These are phyloP conservation scores for Hemileccinum impolitum DNA, from an alignment of 768 basidiomycete species.

Conservation along the genomic window DNA sequence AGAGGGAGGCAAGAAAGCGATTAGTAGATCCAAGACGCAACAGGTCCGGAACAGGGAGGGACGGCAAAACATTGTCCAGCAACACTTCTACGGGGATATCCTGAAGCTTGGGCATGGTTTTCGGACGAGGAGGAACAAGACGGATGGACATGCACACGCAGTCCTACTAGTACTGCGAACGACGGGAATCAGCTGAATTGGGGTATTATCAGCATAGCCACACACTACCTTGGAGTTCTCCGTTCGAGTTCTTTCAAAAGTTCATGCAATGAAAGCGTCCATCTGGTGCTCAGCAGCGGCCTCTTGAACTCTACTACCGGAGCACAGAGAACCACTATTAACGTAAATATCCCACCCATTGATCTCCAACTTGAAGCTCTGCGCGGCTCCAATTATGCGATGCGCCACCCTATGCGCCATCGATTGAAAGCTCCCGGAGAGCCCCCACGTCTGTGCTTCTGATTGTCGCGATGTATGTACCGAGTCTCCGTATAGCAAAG, in stretches of 20 bases:
- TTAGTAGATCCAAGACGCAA: slow-evolving; percentile 58
- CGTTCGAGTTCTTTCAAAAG: too few relatives aligned
- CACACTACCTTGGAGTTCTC: neutral
- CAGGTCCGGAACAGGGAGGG: slow-evolving; percentile 52
- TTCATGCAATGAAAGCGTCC: too few relatives aligned
- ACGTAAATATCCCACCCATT: slow-evolving; percentile 7
- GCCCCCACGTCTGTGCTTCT: slow-evolving; percentile 4
- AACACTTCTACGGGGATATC: slow-evolving; percentile 76
- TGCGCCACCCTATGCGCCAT: too few relatives aligned
- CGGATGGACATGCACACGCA: too few relatives aligned
- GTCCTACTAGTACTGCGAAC: neutral
- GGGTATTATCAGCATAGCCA: slow-evolving; percentile 24
- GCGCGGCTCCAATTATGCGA: too few relatives aligned
- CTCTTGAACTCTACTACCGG: too few relatives aligned
- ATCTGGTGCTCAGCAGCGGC: too few relatives aligned
- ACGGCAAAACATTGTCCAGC: slow-evolving; percentile 66
- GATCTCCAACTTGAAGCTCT: too few relatives aligned
- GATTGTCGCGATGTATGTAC: slow-evolving; percentile 5
- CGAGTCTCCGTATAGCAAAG: neutral
- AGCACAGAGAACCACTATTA: neutral
- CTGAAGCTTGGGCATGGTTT: slow-evolving; percentile 38
- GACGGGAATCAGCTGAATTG: slow-evolving; percentile 11
- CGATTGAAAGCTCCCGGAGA: too few relatives aligned
- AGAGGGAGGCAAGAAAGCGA: slow-evolving; percentile 57
- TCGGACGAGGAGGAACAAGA: slow-evolving; percentile 1